Evolutionary conservation across 2,329 filamentous ascomycete species (phyloP).

Genomic region (Alternaria infectoria): DNA sequence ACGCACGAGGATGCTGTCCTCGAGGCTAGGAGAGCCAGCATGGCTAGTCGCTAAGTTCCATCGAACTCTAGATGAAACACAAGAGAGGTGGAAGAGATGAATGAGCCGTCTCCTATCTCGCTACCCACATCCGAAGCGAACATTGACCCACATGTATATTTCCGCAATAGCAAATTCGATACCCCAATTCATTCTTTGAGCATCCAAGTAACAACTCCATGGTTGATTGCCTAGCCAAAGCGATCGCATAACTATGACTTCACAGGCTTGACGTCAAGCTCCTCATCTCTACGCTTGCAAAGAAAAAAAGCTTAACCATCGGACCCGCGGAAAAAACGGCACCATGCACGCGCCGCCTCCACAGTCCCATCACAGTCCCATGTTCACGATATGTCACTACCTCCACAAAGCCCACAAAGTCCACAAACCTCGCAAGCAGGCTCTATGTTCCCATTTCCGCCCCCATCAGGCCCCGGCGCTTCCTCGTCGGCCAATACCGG

Average conservation of each 20-base stretch:
- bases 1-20: constrained; percentile 42
- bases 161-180: constrained; percentile 1
- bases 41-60: constrained; percentile 24
- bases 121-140: background rate
- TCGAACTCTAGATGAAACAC: background rate
- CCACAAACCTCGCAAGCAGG: background rate
- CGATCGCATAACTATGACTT: background rate
- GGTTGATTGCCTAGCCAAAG: background rate
- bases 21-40: constrained; percentile 41
- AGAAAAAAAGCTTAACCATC: background rate
- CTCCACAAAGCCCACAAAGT: background rate
- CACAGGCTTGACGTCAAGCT: background rate
- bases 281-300: background rate
- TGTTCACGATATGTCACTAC: background rate
- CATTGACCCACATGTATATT: background rate
- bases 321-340: background rate
- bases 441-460: background rate
- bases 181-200: constrained; percentile 1
- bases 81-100: background rate
- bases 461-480: background rate
- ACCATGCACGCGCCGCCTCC: background rate
- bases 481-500: background rate
- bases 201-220: background rate
- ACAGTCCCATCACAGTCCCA: background rate
- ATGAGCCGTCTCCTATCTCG: background rate